A percentile compares a stretch with the other conserved stretches of the same genome.
phyloP scores from a whole-genome alignment of 305 asterid genomes.

The Solanum aculeatissimum region DNA sequence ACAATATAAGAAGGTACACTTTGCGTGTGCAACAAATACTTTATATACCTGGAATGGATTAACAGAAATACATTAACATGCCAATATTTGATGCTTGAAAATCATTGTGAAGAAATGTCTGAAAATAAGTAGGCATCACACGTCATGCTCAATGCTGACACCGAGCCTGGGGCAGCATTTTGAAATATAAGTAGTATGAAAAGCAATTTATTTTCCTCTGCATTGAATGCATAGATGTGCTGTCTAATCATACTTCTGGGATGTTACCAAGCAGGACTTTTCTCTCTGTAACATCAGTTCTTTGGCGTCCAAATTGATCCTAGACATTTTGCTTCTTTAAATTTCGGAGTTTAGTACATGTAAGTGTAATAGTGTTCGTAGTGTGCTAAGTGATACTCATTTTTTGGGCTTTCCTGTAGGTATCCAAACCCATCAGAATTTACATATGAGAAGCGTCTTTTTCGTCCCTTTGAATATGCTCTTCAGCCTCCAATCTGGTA shows the following conservation, averaged over 20 bases:
- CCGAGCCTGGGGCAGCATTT: background rate
- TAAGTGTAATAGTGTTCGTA: background rate
- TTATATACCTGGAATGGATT: background rate
- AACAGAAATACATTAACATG: background rate
- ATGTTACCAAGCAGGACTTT: background rate
- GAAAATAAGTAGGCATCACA: background rate
- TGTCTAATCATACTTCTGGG: background rate
- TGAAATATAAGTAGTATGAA: background rate
- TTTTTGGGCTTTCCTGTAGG: constrained; percentile 27
- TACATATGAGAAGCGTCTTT: constrained; percentile 82
- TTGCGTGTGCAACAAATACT: background rate
- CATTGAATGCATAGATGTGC: background rate
- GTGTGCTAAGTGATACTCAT: background rate
- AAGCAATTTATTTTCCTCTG: background rate
- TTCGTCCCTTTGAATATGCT: constrained; percentile 94
- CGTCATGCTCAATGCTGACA: background rate
- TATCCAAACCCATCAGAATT: constrained; percentile 94
- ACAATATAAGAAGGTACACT: background rate
- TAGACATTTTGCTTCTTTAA: background rate
- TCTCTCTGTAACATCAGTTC: background rate
- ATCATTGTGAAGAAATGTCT: background rate
- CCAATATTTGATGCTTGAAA: background rate
- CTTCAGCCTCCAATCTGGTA: constrained; percentile 94
- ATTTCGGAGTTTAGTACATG: background rate
- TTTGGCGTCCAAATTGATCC: background rate